Base-by-base conservation (phyloP, 495 filamentous ascomycete species). In the Lasiosphaeriaceae sp. region DNA sequence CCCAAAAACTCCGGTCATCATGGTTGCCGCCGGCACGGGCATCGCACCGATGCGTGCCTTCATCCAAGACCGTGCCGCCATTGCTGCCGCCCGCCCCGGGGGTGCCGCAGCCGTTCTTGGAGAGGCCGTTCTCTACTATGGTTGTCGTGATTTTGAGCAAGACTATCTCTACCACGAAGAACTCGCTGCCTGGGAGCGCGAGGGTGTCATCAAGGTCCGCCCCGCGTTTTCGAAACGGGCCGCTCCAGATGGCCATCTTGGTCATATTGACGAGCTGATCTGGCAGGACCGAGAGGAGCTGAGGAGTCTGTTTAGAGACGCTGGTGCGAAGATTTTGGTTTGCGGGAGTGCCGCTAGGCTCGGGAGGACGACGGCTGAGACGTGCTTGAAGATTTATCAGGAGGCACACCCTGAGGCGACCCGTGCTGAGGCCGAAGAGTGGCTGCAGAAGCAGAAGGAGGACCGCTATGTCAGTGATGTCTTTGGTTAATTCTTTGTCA, bases 21-120 rank as follows among this genome's bases (percentile, higher is more conserved):
- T 88, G 74, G 68, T 85, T 45, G 78, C 79, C 21, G 69, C 70
- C 2, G 19, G 83, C 68, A 45, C 82, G 64, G 52, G 85, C 0
- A 70, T 88, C 22, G 83, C 84, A 1, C 85, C 85, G 1, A 83
- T 88, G 74, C 80, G 82, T 3, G 83, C 82, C 11, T 88, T 88
- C 61, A 60, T 86, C 12, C 78, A 85, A 67, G 82, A 88, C 52
- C 81, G 86, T 7, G 78, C 77, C 0, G 72, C 72, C 69, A 74
- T 57, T 72, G 74, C 11, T 72, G 77, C 11, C 57, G 74, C 45
- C 62, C 74, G 53, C 59, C 37, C 37, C n/a, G 58, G 44, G 0
- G 52, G 29, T n/a, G 50, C 43, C 6, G 11, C 22, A 21, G 44
- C 41, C 0, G 78, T 4, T 74, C 78, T 52, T 1, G 68, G 66